Evolutionary conservation across 164 flowering plant genomes (phyloP), one percentile per base, ranked within the genome.

Genomic region (Echeveria elegans): DNA sequence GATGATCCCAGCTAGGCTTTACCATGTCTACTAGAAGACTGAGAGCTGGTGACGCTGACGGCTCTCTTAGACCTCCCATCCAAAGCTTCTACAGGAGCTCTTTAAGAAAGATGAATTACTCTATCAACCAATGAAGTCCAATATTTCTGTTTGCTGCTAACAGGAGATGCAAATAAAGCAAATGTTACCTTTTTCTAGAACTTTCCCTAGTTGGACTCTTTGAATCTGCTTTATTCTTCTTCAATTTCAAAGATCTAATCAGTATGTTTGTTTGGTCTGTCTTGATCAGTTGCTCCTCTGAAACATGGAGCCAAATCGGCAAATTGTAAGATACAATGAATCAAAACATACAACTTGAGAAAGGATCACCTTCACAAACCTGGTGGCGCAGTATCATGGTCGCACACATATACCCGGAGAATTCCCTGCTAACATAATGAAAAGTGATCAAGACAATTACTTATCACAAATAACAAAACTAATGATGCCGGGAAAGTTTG

Each of bases 191-290:
- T 80, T 93, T 93, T 70, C 80, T 87, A 66, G 88, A 72, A 70
- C 73, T 73, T 31, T 81, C 65, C 41, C 41, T 24, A 36, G 29
- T 14, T 4, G 66, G 75, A 64, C 73, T 77, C 76, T 87, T 87
- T 24, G 36, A 76, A 72, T 83, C 88, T 76, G 69, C 75, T 74
- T 75, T 86, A 61, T 83, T 85, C 60, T 85, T 87, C 72, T 82
- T 85, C 30, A 86, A 76, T 32, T 78, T 77, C 37, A 94, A 94
- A 63, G 96, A 83, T 75, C 98, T 84, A 63, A 94, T 89, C 77
- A 94, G 65, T 79, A 94, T 94, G 83, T 94, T 94, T 23, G 75
- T 80, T 69, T 83, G 89, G 78, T 94, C 81, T 45, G 98, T 94
- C 80, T 75, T 82, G 72, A 94, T 88, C 61, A 77, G 43, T 77